These are phyloP conservation scores for Neonectria hederae DNA, from an alignment of 2,329 filamentous ascomycete genomes.

Conservation along the genomic window DNA sequence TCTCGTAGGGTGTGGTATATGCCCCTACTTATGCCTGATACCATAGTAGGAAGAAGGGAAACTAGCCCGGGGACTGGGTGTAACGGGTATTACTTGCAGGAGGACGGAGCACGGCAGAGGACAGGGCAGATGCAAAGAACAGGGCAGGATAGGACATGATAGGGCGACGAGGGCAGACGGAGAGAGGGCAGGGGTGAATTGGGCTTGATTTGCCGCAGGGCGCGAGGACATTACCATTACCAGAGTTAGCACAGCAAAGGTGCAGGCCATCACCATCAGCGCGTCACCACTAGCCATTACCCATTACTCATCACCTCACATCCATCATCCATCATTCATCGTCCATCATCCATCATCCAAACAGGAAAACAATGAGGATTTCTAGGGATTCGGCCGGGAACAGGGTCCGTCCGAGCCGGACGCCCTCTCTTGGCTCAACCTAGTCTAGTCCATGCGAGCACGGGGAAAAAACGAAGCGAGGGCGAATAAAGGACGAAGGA, in stretches of 20 bases:
- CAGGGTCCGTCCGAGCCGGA: no score
- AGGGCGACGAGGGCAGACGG: background rate
- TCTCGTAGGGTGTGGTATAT: no score
- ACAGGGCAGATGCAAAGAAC: background rate
- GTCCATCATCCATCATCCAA: no score
- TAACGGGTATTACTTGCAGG: constrained; percentile 18
- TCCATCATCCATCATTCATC: no score
- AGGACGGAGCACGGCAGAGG: background rate
- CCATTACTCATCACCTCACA: no score
- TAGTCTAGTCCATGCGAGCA: background rate
- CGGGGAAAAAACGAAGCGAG: background rate
- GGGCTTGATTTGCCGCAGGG: constrained; percentile 5
- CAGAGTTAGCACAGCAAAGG: constrained; percentile 14
- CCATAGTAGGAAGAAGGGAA: background rate
- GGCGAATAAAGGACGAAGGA: background rate
- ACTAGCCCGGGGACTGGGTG: background rate
- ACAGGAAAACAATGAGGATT: no score
- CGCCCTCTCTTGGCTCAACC: no score
- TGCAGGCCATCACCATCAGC: background rate
- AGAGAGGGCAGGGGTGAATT: background rate
- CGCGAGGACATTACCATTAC: constrained; percentile 8
- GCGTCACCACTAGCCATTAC: no score
- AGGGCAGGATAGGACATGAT: background rate
- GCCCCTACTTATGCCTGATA: no score
- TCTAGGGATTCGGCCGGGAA: no score